A percentile compares a stretch with the other conserved stretches of the same genome.
These are phyloP conservation scores for Murraya koenigii DNA, from an alignment of 345 rosid genomes.

Conservation along the genomic window DNA sequence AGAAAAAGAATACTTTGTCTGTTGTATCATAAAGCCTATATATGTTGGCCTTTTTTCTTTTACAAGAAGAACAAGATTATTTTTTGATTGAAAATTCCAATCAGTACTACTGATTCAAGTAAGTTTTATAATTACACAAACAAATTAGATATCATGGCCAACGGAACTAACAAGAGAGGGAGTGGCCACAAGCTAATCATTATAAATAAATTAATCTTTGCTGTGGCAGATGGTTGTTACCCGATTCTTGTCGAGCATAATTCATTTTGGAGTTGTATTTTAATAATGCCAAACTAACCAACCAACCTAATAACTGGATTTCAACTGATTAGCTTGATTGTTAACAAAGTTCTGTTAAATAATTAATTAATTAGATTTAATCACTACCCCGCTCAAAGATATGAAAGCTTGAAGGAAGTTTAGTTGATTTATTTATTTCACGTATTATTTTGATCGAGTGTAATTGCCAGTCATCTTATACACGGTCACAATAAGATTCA, in stretches of 20 bases:
- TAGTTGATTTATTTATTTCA: not conserved
- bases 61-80: no score
- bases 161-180: not conserved
- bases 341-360: not conserved
- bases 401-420: not conserved
- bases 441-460: not conserved
- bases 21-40: no score
- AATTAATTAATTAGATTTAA: no score
- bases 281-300: not conserved
- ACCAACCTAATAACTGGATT: not conserved
- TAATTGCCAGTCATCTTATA: not conserved
- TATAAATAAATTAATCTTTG: no score
- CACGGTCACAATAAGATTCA: constrained; percentile 7
- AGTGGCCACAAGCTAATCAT: not conserved
- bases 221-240: not conserved
- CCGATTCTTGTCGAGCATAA: not conserved
- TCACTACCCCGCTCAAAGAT: not conserved
- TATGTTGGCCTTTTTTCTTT: no score
- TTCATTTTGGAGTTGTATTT: not conserved
- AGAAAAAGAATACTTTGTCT: no score
- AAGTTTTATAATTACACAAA: no score
- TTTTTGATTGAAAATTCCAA: no score
- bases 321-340: not conserved
- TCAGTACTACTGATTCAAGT: no score
- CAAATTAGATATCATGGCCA: not conserved